Conservation (phyloP, 2,329 filamentous ascomycete genomes). For the Huntiella moniliformis region DNA sequence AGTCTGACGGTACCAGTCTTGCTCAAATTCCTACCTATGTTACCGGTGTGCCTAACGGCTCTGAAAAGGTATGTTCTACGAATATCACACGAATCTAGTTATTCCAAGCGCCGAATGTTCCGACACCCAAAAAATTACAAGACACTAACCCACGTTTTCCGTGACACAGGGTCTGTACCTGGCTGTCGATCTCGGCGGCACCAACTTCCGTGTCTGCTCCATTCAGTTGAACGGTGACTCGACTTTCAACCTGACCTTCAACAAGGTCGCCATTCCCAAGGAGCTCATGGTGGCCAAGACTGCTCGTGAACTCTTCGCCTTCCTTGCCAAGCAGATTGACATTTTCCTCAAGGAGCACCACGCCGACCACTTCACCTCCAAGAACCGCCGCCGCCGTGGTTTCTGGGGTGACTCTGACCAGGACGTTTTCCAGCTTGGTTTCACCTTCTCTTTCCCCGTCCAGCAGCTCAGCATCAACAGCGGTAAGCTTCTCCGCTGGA, state of each 20-base stretch:
- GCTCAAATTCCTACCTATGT: constrained; percentile 97
- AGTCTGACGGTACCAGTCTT: constrained; percentile 59
- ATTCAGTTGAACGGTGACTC: constrained; percentile 84
- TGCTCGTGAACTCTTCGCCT: constrained; percentile 72
- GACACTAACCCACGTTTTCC: constrained; percentile 6
- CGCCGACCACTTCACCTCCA: constrained; percentile 50
- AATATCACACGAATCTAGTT: neutral
- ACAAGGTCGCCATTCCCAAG: constrained; percentile 77
- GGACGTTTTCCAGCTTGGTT: constrained; percentile 81
- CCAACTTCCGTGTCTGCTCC: constrained; percentile 95
- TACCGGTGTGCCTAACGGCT: constrained; percentile 87
- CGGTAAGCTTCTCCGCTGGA: constrained; percentile 88
- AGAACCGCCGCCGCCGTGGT: constrained; percentile 35
- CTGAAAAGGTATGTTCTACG: constrained; percentile 58
- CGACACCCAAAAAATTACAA: neutral
- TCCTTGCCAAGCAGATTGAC: constrained; percentile 85
- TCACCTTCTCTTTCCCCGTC: constrained; percentile 96
- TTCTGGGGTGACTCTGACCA: constrained; percentile 37
- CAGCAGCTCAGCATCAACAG: constrained; percentile 90
- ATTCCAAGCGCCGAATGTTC: neutral
- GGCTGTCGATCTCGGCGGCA: constrained; percentile 92
- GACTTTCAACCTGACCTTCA: constrained; percentile 84
- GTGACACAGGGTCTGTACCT: constrained; percentile 64
- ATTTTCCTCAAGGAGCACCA: constrained; percentile 75
- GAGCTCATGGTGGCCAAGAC: constrained; percentile 81